Base-by-base conservation (phyloP, 2,329 filamentous ascomycete species). In the Trichoderma koningiopsis region DNA sequence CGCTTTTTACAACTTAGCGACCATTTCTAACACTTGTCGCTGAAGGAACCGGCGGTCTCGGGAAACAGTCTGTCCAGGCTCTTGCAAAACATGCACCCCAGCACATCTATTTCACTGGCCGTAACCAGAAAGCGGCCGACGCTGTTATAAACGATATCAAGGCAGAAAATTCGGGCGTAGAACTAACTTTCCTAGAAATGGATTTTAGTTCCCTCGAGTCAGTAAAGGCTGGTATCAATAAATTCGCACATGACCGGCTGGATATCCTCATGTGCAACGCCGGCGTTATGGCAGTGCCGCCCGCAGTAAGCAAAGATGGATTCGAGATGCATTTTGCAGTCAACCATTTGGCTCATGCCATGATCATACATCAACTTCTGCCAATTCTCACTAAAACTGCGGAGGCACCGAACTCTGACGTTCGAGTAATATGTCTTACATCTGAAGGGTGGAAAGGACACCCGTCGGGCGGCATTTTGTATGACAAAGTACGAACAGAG, bases 1-100 rank as follows among this genome's bases (percentile, higher is more conserved):
- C 37, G 2, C 27, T 61, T n/a, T 49, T 33, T 31, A 27, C 31
- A 4, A 47, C 27, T 47, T 5, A 5, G 13, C 0, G 13, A 33
- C 27, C 7, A 22, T 13, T 61, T 16, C 37, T 61, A 14, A 61
- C 31, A 61, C 10, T 5, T 10, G 8, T 6, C 13, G 33, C 58
- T 3, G 43, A 29, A 68, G 65, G 65, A 16, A 68, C 65, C 11
- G 53, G 31, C 78, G 94, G 94, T 14, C 81, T 97, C 68, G 94
- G 94, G 40, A 83, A 96, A 71, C 69, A 74, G 49, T 64, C 72
- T n/a, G 60, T 73, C 22, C 65, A 73, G 22, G 72, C 74, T 22
- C 73, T 70, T 53, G 71, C 71, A 13, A 71, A 59, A 16, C 72
- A 75, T 61, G 58, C 56, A 5, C 73, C 74, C 13, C 57, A 64